phyloP scores from a whole-genome alignment of 805 yeast genomes.

The Ogataea naganishii region DNA sequence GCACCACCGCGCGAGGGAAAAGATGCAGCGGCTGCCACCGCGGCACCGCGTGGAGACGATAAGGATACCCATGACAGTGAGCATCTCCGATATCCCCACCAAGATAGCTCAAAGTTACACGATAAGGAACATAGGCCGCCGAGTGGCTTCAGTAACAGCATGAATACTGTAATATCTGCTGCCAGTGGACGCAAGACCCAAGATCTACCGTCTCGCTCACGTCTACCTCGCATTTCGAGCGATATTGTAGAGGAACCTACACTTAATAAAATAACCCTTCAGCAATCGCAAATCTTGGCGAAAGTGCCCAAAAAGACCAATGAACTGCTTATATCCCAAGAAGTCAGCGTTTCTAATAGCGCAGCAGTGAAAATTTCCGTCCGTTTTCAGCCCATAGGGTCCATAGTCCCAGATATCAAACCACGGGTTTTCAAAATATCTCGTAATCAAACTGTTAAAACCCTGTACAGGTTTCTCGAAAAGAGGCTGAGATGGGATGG shows the following conservation, averaged over 20 bases:
- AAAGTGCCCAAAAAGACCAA: slow-evolving; percentile 16
- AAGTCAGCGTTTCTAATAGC: slow-evolving; percentile 1
- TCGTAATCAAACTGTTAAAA: slow-evolving; percentile 35
- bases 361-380: slow-evolving; percentile 33
- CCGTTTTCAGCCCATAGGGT: slow-evolving; percentile 54
- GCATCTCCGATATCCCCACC: neutral
- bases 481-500: slow-evolving; percentile 25
- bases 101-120: too few species aligned
- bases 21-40: slow-evolving; percentile 2
- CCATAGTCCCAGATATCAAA: slow-evolving; percentile 34
- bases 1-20: neutral
- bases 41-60: neutral
- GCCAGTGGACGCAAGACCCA: neutral
- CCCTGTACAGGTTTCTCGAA: slow-evolving; percentile 35
- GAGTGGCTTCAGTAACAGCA: slow-evolving; percentile 3
- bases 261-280: slow-evolving; percentile 19
- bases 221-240: slow-evolving; percentile 6
- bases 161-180: slow-evolving; percentile 4
- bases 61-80: neutral
- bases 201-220: neutral
- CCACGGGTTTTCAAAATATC: slow-evolving; percentile 46
- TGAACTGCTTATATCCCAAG: slow-evolving; percentile 1
- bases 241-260: slow-evolving; percentile 10
- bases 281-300: slow-evolving; percentile 18
- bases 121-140: slow-evolving; percentile 2